Evolutionary conservation across 441 rosid genomes (phyloP).

Genomic region (Adansonia madagascariensis): DNA sequence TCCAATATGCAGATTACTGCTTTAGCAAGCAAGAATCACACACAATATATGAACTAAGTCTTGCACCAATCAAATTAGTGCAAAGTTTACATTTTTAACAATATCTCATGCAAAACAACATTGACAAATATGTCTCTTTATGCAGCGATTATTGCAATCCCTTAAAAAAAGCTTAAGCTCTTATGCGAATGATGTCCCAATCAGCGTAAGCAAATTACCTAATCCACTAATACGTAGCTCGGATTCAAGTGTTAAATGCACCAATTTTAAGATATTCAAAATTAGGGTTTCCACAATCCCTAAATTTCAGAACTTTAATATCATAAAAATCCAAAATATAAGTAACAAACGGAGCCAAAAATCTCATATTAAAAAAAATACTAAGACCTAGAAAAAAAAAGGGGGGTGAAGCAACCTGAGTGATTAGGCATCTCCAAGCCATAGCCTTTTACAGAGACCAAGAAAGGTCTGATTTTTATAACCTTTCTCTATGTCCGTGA

Average conservation of each 20-base stretch:
- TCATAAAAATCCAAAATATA: not conserved
- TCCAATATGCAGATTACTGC: not conserved
- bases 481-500: not conserved
- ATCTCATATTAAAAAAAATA: not conserved
- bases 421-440: conserved; percentile 89
- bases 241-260: not conserved
- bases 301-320: not conserved
- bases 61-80: not conserved
- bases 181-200: not conserved
- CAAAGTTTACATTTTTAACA: not conserved
- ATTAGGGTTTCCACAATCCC: conserved; percentile 29
- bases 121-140: not conserved
- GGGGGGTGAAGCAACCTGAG: conserved; percentile 50
- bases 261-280: not conserved
- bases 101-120: not conserved
- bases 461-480: not conserved
- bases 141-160: not conserved
- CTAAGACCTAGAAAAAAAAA: not conserved
- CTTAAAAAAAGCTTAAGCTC: not conserved
- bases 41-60: not conserved
- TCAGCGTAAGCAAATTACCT: conserved; percentile 8
- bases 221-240: not conserved
- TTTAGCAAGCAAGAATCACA: not conserved
- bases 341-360: not conserved
- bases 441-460: conserved; percentile 36